Evolutionary conservation across 106 monocot species (phyloP), one percentile per base, ranked within the genome.

Genomic region (Dendrobium catenatum): DNA sequence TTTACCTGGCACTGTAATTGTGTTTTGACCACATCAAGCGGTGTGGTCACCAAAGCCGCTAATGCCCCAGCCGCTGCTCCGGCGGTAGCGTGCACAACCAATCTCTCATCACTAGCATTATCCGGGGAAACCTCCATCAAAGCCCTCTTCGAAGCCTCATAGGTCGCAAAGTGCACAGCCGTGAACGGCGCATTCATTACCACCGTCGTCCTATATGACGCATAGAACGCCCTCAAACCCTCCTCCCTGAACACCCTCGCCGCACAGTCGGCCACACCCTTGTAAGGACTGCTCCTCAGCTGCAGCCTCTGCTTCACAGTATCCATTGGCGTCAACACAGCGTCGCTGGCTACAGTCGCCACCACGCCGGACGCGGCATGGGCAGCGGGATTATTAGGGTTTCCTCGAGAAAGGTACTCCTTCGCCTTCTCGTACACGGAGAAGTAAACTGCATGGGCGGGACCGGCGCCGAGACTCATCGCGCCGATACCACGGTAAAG

Each of bases 101-200:
- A 43, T 24, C 84, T 48, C 77, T 91, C 92, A 46, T 94, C 94
- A 4, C 81, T 80, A 1, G 77, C 80, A 20, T 31, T 87, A 6
- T 86, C 91, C 16, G 87, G 88, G 0, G 85, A 83, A 6, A 91
- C 43, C 80, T 86, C 90, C 74, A 73, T 43, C 54, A 97, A 29
- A 58, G 84, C 90, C 79, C 82, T 87, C 90, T 97, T 97, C 0
- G 91, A 83, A 3, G 97, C 97, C 88, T 97, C 97, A 37, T 97
- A 97, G 5, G 97, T 91, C 20, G 97, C 92, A 42, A 97, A 97
- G 78, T 97, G 92, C 37, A 97, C 89, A 0, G 97, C 97, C 19
- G 97, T 97, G 83, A 86, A 97, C 9, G 97, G 97, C 40, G 94
- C 97, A 66, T 97, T 97, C 97, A 97, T 97, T 66, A 97, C 73